These are phyloP conservation scores for Panaeolus papilionaceus DNA, from an alignment of 768 basidiomycete species.

Conservation along the genomic window DNA sequence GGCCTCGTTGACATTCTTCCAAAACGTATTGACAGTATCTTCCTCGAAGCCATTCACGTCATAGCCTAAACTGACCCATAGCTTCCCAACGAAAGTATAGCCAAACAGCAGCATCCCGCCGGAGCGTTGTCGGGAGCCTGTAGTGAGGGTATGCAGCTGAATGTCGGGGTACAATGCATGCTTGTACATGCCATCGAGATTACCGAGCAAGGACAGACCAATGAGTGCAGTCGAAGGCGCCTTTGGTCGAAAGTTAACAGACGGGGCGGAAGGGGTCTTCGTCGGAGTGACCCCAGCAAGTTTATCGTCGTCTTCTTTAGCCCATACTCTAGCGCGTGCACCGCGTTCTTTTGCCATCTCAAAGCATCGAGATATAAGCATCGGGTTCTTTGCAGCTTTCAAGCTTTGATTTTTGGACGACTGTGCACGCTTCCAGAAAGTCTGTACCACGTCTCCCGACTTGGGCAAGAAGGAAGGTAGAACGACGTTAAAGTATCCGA, in stretches of 20 bases:
- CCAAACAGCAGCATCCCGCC: constrained; percentile 86
- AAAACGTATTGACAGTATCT: constrained; percentile 67
- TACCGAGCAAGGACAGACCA: constrained; percentile 85
- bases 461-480: constrained; percentile 76
- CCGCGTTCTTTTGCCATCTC: constrained; percentile 73
- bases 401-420: constrained; percentile 72
- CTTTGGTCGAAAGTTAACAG: constrained; percentile 34
- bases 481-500: constrained; percentile 83
- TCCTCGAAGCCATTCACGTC: constrained; percentile 78
- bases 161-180: constrained; percentile 65
- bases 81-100: constrained; percentile 74
- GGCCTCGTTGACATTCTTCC: constrained; percentile 60
- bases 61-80: constrained; percentile 84
- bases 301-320: constrained; percentile 76
- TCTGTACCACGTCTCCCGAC: constrained; percentile 42
- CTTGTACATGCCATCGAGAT: constrained; percentile 82
- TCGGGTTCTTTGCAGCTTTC: constrained; percentile 64
- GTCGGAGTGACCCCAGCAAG: constrained; percentile 47
- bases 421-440: constrained; percentile 80
- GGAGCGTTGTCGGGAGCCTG: constrained; percentile 81
- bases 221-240: constrained; percentile 69
- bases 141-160: constrained; percentile 75
- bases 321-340: constrained; percentile 67
- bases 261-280: constrained; percentile 35
- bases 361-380: constrained; percentile 64